These are phyloP conservation scores for Podaxis sp. DNA, from an alignment of 768 basidiomycete genomes.

Conservation along the genomic window DNA sequence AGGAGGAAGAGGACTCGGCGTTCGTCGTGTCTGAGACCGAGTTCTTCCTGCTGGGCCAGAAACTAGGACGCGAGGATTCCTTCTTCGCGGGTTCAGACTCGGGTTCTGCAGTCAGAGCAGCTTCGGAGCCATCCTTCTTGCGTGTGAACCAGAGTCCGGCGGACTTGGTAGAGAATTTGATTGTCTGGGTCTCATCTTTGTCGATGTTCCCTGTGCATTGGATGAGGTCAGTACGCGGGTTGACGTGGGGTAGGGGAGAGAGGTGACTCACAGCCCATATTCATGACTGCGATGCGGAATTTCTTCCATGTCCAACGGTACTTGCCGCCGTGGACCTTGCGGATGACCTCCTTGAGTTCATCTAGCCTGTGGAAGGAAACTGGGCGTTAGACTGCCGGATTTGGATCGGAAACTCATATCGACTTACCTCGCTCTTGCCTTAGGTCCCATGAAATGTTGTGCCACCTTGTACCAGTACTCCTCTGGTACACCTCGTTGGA, in stretches of 20 bases:
- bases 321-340: conserved; percentile 71
- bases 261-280: conserved; percentile 73
- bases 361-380: conserved; percentile 40
- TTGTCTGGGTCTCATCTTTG: conserved; percentile 52
- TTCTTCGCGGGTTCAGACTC: conserved; percentile 23
- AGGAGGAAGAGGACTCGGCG: neutral
- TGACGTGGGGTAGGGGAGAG: neutral
- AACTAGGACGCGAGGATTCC: conserved; percentile 20
- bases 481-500: conserved; percentile 68
- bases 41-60: conserved; percentile 32
- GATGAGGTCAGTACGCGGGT: neutral
- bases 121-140: conserved; percentile 38
- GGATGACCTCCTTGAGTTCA: conserved; percentile 73
- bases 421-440: conserved; percentile 57
- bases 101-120: conserved; percentile 5
- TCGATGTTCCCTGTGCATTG: conserved; percentile 64
- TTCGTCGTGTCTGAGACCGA: conserved; percentile 15
- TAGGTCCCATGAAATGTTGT: conserved; percentile 71
- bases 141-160: conserved; percentile 54
- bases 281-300: conserved; percentile 74
- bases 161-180: conserved; percentile 55
- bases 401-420: neutral
- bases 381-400: neutral
- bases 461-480: conserved; percentile 85
- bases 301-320: conserved; percentile 86